Evolutionary conservation across 1,284 basidiomycete species (phyloP).

Genomic region (Irpex sp.): DNA sequence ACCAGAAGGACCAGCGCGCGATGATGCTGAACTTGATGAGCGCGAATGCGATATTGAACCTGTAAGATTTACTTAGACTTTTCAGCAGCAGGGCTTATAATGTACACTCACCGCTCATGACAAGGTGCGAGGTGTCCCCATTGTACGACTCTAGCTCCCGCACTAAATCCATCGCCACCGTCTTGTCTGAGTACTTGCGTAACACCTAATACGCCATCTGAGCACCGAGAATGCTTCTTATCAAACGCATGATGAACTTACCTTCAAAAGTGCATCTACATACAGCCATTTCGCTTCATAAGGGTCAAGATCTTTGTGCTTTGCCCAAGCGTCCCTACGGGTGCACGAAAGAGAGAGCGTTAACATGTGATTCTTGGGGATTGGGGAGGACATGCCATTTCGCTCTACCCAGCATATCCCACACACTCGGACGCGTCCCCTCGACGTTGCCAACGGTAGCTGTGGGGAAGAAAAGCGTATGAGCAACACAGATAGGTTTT

Average conservation of each 20-base stretch:
- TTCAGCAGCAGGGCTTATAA: neutral
- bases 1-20: slow-evolving; percentile 35
- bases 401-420: slow-evolving; percentile 90
- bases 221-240: neutral
- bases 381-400: slow-evolving; percentile 68
- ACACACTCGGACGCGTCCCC: slow-evolving; percentile 78
- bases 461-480: slow-evolving; percentile 28
- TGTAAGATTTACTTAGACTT: slow-evolving; percentile 21
- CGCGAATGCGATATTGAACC: slow-evolving; percentile 46
- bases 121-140: slow-evolving; percentile 64
- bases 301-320: slow-evolving; percentile 77
- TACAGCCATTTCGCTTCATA: slow-evolving; percentile 89
- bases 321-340: slow-evolving; percentile 90
- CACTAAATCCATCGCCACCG: slow-evolving; percentile 71
- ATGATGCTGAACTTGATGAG: slow-evolving; percentile 54
- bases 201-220: slow-evolving; percentile 51
- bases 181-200: slow-evolving; percentile 81
- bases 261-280: slow-evolving; percentile 85
- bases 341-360: slow-evolving; percentile 3
- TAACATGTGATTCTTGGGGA: slow-evolving; percentile 24
- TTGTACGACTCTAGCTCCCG: slow-evolving; percentile 82
- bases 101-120: slow-evolving; percentile 59
- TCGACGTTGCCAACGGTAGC: slow-evolving; percentile 88
- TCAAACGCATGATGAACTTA: slow-evolving; percentile 25
- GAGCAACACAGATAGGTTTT: neutral